A percentile compares a stretch with the other conserved stretches of the same genome.
These are phyloP conservation scores for Claviceps pazoutovae DNA, from an alignment of 2,329 filamentous ascomycete species.

Conservation along the genomic window DNA sequence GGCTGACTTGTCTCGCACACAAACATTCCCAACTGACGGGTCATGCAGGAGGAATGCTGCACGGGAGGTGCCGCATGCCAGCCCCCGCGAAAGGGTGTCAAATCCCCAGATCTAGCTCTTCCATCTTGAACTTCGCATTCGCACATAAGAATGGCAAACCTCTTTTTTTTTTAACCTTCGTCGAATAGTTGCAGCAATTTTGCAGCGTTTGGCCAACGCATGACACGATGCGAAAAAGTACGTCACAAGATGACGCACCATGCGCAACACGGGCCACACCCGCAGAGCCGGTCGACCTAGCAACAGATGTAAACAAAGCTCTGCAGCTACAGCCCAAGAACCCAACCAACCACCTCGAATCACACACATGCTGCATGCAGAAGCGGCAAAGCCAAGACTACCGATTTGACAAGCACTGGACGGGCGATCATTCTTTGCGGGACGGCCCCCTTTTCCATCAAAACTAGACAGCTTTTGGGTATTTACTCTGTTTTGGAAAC, in stretches of 20 bases:
- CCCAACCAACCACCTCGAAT: conserved; percentile 18
- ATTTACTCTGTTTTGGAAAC: background rate
- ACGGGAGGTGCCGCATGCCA: conserved; percentile 4
- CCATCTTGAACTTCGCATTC: background rate
- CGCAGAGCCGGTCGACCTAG: conserved; percentile 14
- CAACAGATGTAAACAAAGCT: conserved; percentile 23
- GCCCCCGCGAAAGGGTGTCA: background rate
- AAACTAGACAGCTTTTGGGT: background rate
- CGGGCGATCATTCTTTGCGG: background rate
- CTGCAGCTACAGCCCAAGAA: conserved; percentile 6
- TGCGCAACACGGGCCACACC: background rate
- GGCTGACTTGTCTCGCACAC: background rate
- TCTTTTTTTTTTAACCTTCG: too few species aligned
- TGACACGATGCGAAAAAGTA: background rate
- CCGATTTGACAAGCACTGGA: background rate
- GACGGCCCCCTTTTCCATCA: background rate
- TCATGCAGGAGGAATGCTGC: background rate
- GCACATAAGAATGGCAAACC: background rate
- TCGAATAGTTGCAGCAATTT: background rate
- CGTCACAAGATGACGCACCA: background rate
- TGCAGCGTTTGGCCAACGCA: background rate
- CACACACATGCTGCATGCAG: conserved; percentile 10
- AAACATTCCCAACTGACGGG: conserved; percentile 2
- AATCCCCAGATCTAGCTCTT: background rate
- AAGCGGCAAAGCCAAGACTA: background rate